These are phyloP conservation scores for Tricholoma sp. DNA, from an alignment of 768 basidiomycete genomes.

Conservation along the genomic window DNA sequence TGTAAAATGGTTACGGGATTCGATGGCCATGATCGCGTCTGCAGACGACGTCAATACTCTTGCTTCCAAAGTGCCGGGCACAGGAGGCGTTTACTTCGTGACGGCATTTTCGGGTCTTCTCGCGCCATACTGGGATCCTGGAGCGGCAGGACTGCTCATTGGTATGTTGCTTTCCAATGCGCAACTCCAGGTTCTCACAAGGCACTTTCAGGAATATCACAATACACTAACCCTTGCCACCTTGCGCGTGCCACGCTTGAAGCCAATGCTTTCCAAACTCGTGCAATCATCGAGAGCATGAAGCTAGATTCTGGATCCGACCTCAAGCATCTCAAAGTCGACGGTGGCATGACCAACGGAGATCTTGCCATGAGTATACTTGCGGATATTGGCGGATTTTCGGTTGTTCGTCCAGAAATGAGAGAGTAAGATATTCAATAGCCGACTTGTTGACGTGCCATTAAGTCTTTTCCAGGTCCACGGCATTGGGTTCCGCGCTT, in stretches of 20 bases:
- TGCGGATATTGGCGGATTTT: conserved; percentile 88
- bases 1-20: conserved; percentile 95
- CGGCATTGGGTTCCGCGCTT: conserved; percentile 91
- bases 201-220: conserved; percentile 53
- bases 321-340: conserved; percentile 85
- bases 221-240: conserved; percentile 88
- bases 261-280: conserved; percentile 94
- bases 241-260: conserved; percentile 94
- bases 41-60: conserved; percentile 83
- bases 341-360: conserved; percentile 98
- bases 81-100: conserved; percentile 93
- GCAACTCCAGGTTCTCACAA: background rate
- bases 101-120: conserved; percentile 95
- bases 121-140: conserved; percentile 97
- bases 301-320: conserved; percentile 79
- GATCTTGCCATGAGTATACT: conserved; percentile 84
- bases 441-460: background rate
- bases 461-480: conserved; percentile 53
- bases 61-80: conserved; percentile 67
- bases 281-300: conserved; percentile 95
- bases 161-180: conserved; percentile 34
- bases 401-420: conserved; percentile 92
- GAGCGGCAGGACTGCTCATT: conserved; percentile 82
- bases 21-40: conserved; percentile 74
- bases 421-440: conserved; percentile 64